A percentile compares a stretch with the other conserved stretches of the same genome.
phyloP scores from a whole-genome alignment of 2,329 filamentous ascomycete genomes.

The Hypoxylon sp. region DNA sequence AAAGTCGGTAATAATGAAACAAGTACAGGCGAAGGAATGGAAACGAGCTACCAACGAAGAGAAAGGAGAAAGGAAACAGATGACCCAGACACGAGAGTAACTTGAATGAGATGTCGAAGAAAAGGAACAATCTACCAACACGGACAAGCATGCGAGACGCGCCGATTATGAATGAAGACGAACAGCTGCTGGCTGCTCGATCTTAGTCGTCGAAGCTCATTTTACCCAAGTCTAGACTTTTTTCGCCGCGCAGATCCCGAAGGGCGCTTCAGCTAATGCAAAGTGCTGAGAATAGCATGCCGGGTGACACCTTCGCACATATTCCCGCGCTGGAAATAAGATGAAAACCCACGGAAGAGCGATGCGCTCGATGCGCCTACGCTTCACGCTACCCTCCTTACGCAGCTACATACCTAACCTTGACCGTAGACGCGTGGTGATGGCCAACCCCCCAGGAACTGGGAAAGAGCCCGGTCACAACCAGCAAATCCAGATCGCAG shows the following conservation, averaged over 20 bases:
- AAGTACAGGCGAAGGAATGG: slow-evolving; percentile 19
- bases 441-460: slow-evolving; percentile 15
- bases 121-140: slow-evolving; percentile 27
- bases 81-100: slow-evolving; percentile 12
- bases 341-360: slow-evolving; percentile 19
- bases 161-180: slow-evolving; percentile 39
- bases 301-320: slow-evolving; percentile 33
- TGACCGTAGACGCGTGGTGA: slow-evolving; percentile 30
- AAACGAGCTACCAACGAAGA: slow-evolving; percentile 28
- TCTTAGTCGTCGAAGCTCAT: slow-evolving; percentile 29
- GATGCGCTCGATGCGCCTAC: slow-evolving; percentile 40
- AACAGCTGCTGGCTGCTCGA: slow-evolving; percentile 21
- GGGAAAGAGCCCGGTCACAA: too few relatives aligned
- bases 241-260: slow-evolving; percentile 10
- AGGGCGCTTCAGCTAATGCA: slow-evolving; percentile 23
- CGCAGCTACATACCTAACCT: too few relatives aligned
- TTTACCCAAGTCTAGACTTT: slow-evolving; percentile 16
- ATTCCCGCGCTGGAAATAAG: slow-evolving; percentile 8
- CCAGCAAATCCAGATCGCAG: too few relatives aligned
- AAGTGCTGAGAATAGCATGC: slow-evolving; percentile 38
- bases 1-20: slow-evolving; percentile 22
- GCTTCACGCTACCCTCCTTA: background rate
- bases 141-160: slow-evolving; percentile 30
- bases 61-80: slow-evolving; percentile 24
- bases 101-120: slow-evolving; percentile 30